Base-by-base conservation (phyloP, 2,329 filamentous ascomycete species). In the Lasiodiplodia citricola region DNA sequence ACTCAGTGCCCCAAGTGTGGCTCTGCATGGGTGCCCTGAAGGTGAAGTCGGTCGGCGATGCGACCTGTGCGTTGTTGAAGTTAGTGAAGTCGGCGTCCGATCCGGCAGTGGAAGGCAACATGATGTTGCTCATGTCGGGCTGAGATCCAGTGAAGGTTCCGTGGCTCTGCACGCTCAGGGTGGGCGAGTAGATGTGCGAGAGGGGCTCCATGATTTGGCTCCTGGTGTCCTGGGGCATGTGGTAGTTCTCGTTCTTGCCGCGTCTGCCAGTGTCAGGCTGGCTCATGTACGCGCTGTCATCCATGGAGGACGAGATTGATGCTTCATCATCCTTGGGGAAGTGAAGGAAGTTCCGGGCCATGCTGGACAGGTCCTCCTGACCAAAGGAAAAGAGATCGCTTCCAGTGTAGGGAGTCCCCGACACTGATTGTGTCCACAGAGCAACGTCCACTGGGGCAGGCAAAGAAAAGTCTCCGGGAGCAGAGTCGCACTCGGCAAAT, bases 241-340 rank as follows among this genome's bases (percentile, higher is more conserved):
- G 67, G 52, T 64, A 68, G 23, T 35, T 38, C 14, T 38, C 44
- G 37, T 57, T 68, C 44, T 64, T 65, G 71, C 74, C 74, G 69
- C 75, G 75, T 74, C 74, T 75, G 75, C 73, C 77, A 73, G 78
- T 74, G 71, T 79, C 76, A 68, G 73, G 75, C 73, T 80, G 78
- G 73, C 79, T 81, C 67, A 80, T 77, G 69, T 81, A 81, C 69
- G 78, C 75, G 72, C 79, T 81, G 73, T 82, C 79, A 28, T 72
- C 71, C 79, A 82, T 81, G 74, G 78, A 80, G 74, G 76, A 79
- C 55, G 69, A 60, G 70, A 78, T 78, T 70, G 79, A 81, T 68
- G 74, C 74, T 69, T 75, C 77, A 66, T 79, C 78, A 70, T 75
- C 73, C 74, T 79, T 79, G 52, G 73, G 72, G 66, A 79, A 76